A percentile compares a stretch with the other conserved stretches of the same genome.
These are phyloP conservation scores for Neoboletus brunneissimus DNA, from an alignment of 768 basidiomycete species.

Conservation along the genomic window DNA sequence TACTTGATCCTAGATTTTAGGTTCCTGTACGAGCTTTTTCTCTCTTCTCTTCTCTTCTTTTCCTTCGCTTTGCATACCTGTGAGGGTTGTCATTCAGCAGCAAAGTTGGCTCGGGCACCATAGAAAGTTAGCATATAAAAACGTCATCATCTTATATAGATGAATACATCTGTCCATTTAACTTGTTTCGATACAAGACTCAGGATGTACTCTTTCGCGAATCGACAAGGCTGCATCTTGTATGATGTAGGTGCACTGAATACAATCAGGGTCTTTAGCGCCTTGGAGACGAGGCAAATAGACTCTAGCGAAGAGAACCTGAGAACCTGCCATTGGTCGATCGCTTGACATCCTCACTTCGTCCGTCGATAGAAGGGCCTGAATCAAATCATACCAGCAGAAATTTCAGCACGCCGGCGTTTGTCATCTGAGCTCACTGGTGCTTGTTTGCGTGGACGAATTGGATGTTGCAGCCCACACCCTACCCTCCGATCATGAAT, in stretches of 20 bases:
- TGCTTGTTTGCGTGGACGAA: no score
- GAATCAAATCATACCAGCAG: constrained; percentile 49
- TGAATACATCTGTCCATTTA: not conserved
- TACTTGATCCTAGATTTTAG: not conserved
- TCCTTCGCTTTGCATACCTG: not conserved
- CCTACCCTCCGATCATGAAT: no score
- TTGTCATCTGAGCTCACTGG: no score
- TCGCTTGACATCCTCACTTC: not conserved
- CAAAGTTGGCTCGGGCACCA: not conserved
- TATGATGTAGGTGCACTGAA: constrained; percentile 55
- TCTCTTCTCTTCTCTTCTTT: not conserved
- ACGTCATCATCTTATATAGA: not conserved
- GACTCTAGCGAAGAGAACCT: constrained; percentile 43
- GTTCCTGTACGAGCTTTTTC: not conserved
- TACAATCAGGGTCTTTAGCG: constrained; percentile 48
- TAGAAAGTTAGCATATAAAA: not conserved
- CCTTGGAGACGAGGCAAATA: constrained; percentile 43
- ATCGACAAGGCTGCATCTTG: not conserved
- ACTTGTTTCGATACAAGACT: not conserved
- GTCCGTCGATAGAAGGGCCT: not conserved
- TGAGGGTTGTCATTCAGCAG: not conserved
- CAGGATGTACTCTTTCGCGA: not conserved
- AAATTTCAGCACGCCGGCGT: no score
- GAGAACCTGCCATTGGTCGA: constrained; percentile 46
- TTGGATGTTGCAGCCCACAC: no score